phyloP scores from a whole-genome alignment of 306 rosid genomes.

The Amphicarpaea edgeworthii region DNA sequence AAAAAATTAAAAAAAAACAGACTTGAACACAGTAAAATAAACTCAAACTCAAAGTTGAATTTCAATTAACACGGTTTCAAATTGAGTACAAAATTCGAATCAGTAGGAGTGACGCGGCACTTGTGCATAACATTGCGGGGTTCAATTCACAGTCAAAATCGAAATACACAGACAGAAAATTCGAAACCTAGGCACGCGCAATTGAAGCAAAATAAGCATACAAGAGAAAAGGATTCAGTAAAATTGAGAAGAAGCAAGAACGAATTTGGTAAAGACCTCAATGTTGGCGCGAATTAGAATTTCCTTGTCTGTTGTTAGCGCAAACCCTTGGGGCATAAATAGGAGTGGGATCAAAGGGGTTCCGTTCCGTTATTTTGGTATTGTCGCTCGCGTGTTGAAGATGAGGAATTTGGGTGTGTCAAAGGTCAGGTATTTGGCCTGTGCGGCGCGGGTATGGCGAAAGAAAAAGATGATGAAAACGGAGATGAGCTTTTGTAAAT shows the following conservation, averaged over 20 bases:
- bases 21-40: background rate
- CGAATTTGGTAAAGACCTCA: conserved; percentile 31
- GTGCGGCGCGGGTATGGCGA: conserved; percentile 29
- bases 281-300: background rate
- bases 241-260: conserved; percentile 22
- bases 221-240: background rate
- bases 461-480: conserved; percentile 11
- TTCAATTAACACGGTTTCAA: background rate
- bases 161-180: background rate
- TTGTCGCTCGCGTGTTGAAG: background rate
- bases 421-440: background rate
- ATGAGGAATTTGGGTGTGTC: conserved; percentile 16
- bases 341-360: conserved; percentile 18
- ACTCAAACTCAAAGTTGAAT: conserved; percentile 13
- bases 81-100: background rate
- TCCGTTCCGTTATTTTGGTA: background rate
- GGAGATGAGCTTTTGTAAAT: background rate
- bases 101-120: background rate
- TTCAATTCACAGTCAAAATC: background rate
- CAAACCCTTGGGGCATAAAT: background rate
- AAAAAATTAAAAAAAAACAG: background rate
- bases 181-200: background rate
- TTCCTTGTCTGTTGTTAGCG: background rate
- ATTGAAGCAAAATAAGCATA: conserved; percentile 1
- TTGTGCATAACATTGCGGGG: conserved; percentile 3